Evolutionary conservation across 805 yeast genomes (phyloP).

Genomic region (Ogataea nitratoaversa): DNA sequence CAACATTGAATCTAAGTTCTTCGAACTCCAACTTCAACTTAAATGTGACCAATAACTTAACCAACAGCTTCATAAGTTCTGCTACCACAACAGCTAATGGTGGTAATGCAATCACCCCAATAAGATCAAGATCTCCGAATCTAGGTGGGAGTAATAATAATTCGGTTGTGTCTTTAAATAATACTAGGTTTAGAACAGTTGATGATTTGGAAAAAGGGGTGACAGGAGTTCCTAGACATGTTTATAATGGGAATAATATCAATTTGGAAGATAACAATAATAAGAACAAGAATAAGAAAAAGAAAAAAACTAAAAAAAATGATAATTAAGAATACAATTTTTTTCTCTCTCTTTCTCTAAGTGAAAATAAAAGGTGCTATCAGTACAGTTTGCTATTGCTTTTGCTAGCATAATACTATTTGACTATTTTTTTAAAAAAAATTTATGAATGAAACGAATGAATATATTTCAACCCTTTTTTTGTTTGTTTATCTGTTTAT

Average conservation of each 20-base stretch:
- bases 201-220: slow-evolving; percentile 18
- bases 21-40: slow-evolving; percentile 21
- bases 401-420: too few relatives aligned
- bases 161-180: slow-evolving; percentile 9
- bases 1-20: slow-evolving; percentile 17
- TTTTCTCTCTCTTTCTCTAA: too few relatives aligned
- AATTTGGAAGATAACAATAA: slow-evolving; percentile 47
- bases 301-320: background rate
- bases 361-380: too few relatives aligned
- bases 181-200: slow-evolving; percentile 11
- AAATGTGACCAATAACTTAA: background rate
- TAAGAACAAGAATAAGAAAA: slow-evolving; percentile 8
- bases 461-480: too few relatives aligned
- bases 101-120: background rate
- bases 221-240: slow-evolving; percentile 33
- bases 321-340: background rate
- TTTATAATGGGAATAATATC: slow-evolving; percentile 56
- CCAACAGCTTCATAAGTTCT: slow-evolving; percentile 12
- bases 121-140: slow-evolving; percentile 7
- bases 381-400: too few relatives aligned
- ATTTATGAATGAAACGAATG: too few relatives aligned
- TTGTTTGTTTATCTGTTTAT: too few relatives aligned
- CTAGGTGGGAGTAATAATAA: slow-evolving; percentile 4
- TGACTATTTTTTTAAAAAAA: too few relatives aligned
- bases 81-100: background rate